phyloP scores from a whole-genome alignment of 345 rosid species.

The Arabidopsis thaliana region DNA sequence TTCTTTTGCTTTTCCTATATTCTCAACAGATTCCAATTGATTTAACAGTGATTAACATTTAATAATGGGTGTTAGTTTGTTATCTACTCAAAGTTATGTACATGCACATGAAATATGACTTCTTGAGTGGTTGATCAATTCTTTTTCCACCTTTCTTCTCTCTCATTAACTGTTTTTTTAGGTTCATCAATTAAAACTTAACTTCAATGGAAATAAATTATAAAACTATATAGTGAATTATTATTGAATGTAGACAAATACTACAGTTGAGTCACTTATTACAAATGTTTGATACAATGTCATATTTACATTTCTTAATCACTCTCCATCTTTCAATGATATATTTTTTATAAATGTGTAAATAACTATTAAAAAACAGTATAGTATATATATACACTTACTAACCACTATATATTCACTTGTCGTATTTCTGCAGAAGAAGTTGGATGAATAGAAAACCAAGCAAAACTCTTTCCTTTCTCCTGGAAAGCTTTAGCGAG shows the following conservation, averaged over 20 bases:
- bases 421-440: constrained; percentile 29
- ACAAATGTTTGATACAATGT: constrained; percentile 34
- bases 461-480: constrained; percentile 49
- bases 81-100: neutral
- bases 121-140: constrained; percentile 29
- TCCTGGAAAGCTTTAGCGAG: constrained; percentile 55
- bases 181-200: neutral
- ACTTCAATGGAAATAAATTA: neutral
- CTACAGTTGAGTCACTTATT: constrained; percentile 32
- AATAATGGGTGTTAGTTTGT: neutral
- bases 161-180: neutral
- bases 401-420: constrained; percentile 4
- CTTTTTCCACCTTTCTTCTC: constrained; percentile 14
- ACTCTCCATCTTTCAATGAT: neutral
- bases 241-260: neutral
- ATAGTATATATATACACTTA: neutral
- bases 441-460: constrained; percentile 48
- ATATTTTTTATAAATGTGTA: neutral
- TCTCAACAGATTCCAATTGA: neutral
- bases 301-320: constrained; percentile 32
- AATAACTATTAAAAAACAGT: neutral
- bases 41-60: neutral
- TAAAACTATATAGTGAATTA: neutral
- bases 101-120: constrained; percentile 30
- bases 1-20: no score